Conservation (phyloP, 129 eudicot genomes). For the Glebionis coronaria region DNA sequence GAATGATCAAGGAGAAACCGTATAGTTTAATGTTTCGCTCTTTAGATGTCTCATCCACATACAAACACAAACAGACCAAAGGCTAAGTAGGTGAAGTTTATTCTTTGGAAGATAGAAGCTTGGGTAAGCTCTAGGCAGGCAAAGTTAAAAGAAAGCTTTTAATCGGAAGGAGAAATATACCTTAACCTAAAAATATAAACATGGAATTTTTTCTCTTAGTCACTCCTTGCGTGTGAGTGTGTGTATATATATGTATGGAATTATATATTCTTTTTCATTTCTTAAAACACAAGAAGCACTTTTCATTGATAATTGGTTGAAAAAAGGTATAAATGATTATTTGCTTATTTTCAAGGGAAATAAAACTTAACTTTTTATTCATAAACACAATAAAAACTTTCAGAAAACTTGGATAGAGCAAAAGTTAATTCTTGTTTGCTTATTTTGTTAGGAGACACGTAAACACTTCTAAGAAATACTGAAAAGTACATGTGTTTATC, state of each 20-base stretch:
- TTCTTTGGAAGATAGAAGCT: slow-evolving; percentile 30
- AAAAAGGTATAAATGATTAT: no score
- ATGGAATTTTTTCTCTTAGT: slow-evolving; percentile 21
- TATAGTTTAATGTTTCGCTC: background rate
- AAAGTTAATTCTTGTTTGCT: no score
- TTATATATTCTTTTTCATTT: no score
- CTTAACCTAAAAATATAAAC: slow-evolving; percentile 25
- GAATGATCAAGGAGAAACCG: slow-evolving; percentile 1
- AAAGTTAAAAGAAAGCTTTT: slow-evolving; percentile 27
- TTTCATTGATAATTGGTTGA: no score
- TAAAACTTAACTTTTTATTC: no score
- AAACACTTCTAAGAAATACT: no score
- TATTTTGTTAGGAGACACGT: no score
- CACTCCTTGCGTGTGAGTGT: slow-evolving; percentile 15
- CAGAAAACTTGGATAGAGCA: no score
- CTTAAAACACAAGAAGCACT: no score
- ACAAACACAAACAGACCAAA: slow-evolving; percentile 15
- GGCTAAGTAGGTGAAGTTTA: slow-evolving; percentile 18
- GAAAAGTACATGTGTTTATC: no score
- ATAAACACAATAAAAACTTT: no score
- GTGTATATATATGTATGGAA: background rate
- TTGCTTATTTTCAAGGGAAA: no score
- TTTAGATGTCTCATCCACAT: background rate
- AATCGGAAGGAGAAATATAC: slow-evolving; percentile 39
- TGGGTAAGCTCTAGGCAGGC: slow-evolving; percentile 11